phyloP scores from a whole-genome alignment of 495 filamentous ascomycete species.

The Penicillium odoratum region DNA sequence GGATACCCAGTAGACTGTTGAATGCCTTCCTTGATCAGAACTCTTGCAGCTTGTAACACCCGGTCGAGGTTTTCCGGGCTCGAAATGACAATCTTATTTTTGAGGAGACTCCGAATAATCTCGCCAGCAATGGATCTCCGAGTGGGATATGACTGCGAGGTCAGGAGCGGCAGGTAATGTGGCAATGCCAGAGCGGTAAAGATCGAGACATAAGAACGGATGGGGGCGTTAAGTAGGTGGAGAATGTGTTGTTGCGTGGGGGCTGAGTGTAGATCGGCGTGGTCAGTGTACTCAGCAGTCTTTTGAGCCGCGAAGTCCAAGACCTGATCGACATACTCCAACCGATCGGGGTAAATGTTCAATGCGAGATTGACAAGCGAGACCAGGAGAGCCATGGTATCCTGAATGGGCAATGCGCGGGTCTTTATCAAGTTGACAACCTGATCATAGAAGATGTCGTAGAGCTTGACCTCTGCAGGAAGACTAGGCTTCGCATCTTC shows the following conservation, averaged over 20 bases:
- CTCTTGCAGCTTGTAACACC: slow-evolving; percentile 81
- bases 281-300: slow-evolving; percentile 85
- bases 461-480: slow-evolving; percentile 83
- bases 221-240: slow-evolving; percentile 80
- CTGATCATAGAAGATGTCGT: slow-evolving; percentile 97
- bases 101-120: slow-evolving; percentile 74
- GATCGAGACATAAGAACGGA: slow-evolving; percentile 85
- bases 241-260: slow-evolving; percentile 86
- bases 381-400: slow-evolving; percentile 88
- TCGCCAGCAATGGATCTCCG: slow-evolving; percentile 87
- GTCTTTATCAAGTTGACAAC: slow-evolving; percentile 89
- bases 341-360: slow-evolving; percentile 87
- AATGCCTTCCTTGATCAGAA: slow-evolving; percentile 88
- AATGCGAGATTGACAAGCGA: slow-evolving; percentile 90
- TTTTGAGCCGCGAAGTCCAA: slow-evolving; percentile 86
- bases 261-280: slow-evolving; percentile 87
- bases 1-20: slow-evolving; percentile 84
- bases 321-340: slow-evolving; percentile 96
- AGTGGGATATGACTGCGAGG: slow-evolving; percentile 91
- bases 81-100: slow-evolving; percentile 75
- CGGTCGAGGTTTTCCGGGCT: slow-evolving; percentile 80
- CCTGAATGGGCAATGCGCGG: slow-evolving; percentile 88
- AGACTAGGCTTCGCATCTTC: slow-evolving; percentile 57
- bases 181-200: slow-evolving; percentile 93
- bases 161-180: slow-evolving; percentile 84